phyloP scores from a whole-genome alignment of 2,329 filamentous ascomycete genomes.

The Lecanosticta acicola region DNA sequence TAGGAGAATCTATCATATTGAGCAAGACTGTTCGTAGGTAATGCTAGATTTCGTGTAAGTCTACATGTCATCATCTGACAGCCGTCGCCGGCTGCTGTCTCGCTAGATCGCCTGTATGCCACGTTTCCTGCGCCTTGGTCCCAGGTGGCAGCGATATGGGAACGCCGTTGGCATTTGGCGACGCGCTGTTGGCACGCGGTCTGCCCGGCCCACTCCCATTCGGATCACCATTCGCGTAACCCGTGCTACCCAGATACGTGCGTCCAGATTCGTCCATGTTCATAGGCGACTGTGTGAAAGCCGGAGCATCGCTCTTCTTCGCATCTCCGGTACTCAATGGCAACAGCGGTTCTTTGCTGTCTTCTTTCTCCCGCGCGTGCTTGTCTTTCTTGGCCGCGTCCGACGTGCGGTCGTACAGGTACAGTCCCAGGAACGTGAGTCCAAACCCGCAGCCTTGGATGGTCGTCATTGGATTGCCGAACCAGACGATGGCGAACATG shows the following conservation, averaged over 20 bases:
- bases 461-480: slow-evolving; percentile 78
- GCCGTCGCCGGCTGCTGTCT: slow-evolving; percentile 7
- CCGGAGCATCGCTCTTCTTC: slow-evolving; percentile 31
- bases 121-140: slow-evolving; percentile 81
- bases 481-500: slow-evolving; percentile 91
- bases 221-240: slow-evolving; percentile 26
- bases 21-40: neutral
- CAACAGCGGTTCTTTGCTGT: slow-evolving; percentile 59
- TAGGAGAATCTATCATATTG: too few relatives aligned
- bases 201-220: slow-evolving; percentile 20
- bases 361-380: slow-evolving; percentile 59
- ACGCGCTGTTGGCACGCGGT: slow-evolving; percentile 11
- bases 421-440: slow-evolving; percentile 86
- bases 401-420: slow-evolving; percentile 89
- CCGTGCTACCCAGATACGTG: slow-evolving; percentile 24
- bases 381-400: slow-evolving; percentile 83
- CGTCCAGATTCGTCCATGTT: slow-evolving; percentile 10
- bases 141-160: slow-evolving; percentile 58
- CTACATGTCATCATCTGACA: slow-evolving; percentile 6
- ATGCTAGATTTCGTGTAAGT: neutral
- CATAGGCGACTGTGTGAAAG: slow-evolving; percentile 20
- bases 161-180: slow-evolving; percentile 16
- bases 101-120: slow-evolving; percentile 50
- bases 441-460: slow-evolving; percentile 79
- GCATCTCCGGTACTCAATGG: slow-evolving; percentile 50